Evolutionary conservation across 139 green algal genomes (phyloP), one percentile per base, ranked within the genome.

Genomic region (Dunaliella primolecta): DNA sequence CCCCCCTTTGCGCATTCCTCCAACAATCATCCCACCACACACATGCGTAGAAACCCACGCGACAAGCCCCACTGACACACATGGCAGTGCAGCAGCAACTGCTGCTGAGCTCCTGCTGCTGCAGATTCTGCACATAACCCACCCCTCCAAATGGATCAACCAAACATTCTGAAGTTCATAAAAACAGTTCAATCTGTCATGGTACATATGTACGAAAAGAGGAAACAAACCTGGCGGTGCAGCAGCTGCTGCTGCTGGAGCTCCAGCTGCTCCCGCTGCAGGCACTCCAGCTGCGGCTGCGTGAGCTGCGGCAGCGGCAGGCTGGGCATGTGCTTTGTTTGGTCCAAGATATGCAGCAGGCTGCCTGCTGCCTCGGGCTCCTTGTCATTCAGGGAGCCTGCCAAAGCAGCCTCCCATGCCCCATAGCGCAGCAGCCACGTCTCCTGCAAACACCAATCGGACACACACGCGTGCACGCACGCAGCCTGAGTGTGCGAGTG

Each of bases 361-460:
- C 71, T 32, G 21, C 71, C 2, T 36, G 75, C 75, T 2, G 75
- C 75, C 75, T 38, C 75, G 29, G 7, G 29, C n/a, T 23, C 7
- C 29, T 36, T 80, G 75, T 23, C 75, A 30, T 36, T 36, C 29
- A 80, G 30, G n/a, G 75, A 25, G 15, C 46, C 75, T 21, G 75
- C 77, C 77, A 81, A 34, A 1, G 77, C 77, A 1, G 29, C 3
- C 27, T 81, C 35, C 77, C 77, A 81, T 1, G 29, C 20, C 20
- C 77, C 77, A 34, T 81, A 81, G 20, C 34, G 33, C 77, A 81
- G 77, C 31, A 81, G 15, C 30, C 34, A 81, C 35, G 77, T 81
- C 20, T 37, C 31, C 77, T 81, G 77, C n/a, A 36, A 23, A 2
- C 30, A 11, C 29, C 32, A 36, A 80, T 7, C 2, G n/a, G 11